Base-by-base conservation (phyloP, 2,329 filamentous ascomycete species). In the Rhynchosporium secalis region DNA sequence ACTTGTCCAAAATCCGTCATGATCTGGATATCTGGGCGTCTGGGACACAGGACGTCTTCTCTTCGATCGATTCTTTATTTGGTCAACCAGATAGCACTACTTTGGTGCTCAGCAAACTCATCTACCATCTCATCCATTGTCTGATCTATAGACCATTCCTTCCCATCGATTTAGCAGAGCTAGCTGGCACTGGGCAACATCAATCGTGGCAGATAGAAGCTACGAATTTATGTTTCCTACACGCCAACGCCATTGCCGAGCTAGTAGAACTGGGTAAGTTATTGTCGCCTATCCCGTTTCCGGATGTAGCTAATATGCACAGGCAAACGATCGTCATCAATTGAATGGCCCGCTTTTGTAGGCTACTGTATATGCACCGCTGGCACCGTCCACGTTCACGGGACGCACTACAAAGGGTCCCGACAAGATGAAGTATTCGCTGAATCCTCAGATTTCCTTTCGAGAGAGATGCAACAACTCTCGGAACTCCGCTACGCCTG, bases 181-280 rank as follows among this genome's bases (percentile, higher is more conserved):
- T 96, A 6, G 85, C 90, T 12, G 89, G 90, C 13, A 88, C 85
- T 0, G 90, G 90, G 1, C 91, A 96, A 71, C 90, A 96, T 68
- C 91, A 96, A 73, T 93, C 90, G 33, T 96, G 92, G 92, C 92
- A 96, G 73, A 94, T 96, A 54, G 91, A 96, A 73, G 91, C 92
- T 0, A 96, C 91, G 0, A 94, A 95, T 70, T 82, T 94, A 72
- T 96, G 92, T 75, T 95, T 88, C 73, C 78, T 93, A 20, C 92
- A 96, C 68, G 91, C 92, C 5, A 96, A 96, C 71, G 91, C 91
- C 4, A 93, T 96, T 57, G 87, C 90, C 1, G 91, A 96, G 71
- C 78, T 96, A 2, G 87, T 92, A 4, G 89, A 94, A 72, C 83
- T 93, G 15, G 90, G 90, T 66, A 67, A 36, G 33, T 5, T 1